Evolutionary conservation across 1,284 basidiomycete genomes (phyloP).

Genomic region (Boletus sp.): DNA sequence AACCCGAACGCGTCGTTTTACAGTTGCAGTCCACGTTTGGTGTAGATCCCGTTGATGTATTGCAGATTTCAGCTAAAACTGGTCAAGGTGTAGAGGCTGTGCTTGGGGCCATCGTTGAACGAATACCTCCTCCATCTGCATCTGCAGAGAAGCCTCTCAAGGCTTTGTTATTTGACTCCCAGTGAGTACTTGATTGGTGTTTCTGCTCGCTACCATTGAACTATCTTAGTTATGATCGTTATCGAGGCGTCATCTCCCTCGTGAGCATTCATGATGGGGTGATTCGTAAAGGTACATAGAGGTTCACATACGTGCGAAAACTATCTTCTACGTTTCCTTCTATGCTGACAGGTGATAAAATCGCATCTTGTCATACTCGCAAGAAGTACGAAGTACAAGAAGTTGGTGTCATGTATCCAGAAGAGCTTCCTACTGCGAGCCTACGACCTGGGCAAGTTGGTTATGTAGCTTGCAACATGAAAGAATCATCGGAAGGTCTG

Average conservation of each 20-base stretch:
- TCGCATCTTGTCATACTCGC: slow-evolving; percentile 80
- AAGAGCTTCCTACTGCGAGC: slow-evolving; percentile 69
- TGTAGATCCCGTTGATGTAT: slow-evolving; percentile 65
- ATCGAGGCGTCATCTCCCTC: slow-evolving; percentile 93
- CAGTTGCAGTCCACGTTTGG: slow-evolving; percentile 84
- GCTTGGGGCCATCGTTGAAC: slow-evolving; percentile 75
- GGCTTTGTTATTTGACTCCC: slow-evolving; percentile 91
- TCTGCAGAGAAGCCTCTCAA: slow-evolving; percentile 57
- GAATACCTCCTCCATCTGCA: slow-evolving; percentile 74
- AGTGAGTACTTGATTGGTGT: slow-evolving; percentile 46
- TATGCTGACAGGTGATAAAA: slow-evolving; percentile 70
- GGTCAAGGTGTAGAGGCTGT: slow-evolving; percentile 78
- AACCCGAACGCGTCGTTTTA: slow-evolving; percentile 72
- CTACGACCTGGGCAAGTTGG: slow-evolving; percentile 90
- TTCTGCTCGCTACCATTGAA: background rate
- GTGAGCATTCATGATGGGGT: slow-evolving; percentile 73
- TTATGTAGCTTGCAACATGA: slow-evolving; percentile 94
- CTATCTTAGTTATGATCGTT: slow-evolving; percentile 82
- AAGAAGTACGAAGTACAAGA: slow-evolving; percentile 93
- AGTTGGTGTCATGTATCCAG: slow-evolving; percentile 89
- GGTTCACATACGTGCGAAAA: background rate
- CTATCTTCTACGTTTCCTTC: background rate
- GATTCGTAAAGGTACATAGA: slow-evolving; percentile 54
- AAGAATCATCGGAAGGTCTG: slow-evolving; percentile 91
- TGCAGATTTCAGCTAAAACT: slow-evolving; percentile 90